These are phyloP conservation scores for Cyclotella baltica DNA, from an alignment of 108 stramenopile genomes.

Conservation along the genomic window DNA sequence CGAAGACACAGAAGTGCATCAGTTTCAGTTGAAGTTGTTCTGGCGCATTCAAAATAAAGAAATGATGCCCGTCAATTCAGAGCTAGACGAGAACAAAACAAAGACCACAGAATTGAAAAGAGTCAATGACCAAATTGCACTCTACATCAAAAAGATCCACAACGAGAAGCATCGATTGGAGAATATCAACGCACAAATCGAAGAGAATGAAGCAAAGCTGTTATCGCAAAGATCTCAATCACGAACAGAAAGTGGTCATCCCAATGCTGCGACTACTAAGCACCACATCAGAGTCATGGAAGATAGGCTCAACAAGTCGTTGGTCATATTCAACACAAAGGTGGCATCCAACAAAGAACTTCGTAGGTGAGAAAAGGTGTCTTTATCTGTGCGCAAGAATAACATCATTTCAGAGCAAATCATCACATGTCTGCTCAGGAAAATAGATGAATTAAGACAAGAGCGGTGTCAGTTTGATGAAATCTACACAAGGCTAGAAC, in stretches of 20 bases:
- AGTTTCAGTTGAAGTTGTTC: too few species aligned
- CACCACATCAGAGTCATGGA: constrained; percentile 9
- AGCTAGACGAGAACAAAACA: too few species aligned
- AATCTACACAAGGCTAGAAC: constrained; percentile 25
- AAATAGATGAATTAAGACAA: constrained; percentile 20
- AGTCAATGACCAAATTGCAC: neutral
- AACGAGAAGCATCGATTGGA: constrained; percentile 18
- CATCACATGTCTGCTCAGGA: neutral
- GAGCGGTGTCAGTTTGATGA: constrained; percentile 25
- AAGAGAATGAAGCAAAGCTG: neutral
- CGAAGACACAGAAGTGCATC: too few species aligned
- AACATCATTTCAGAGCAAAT: neutral
- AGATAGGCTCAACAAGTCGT: constrained; percentile 21
- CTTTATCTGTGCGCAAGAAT: neutral
- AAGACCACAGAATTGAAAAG: constrained; percentile 9
- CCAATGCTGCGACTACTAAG: neutral
- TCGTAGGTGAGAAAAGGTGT: neutral
- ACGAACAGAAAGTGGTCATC: neutral
- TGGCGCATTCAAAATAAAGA: too few species aligned
- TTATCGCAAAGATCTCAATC: neutral
- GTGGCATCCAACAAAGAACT: constrained; percentile 20
- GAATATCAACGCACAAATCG: constrained; percentile 11
- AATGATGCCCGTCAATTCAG: too few species aligned
- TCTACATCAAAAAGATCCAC: constrained; percentile 11
- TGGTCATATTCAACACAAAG: constrained; percentile 32